These are phyloP conservation scores for Trypanosomatidae sp. DNA, from an alignment of 208 protist genomes.

Conservation along the genomic window DNA sequence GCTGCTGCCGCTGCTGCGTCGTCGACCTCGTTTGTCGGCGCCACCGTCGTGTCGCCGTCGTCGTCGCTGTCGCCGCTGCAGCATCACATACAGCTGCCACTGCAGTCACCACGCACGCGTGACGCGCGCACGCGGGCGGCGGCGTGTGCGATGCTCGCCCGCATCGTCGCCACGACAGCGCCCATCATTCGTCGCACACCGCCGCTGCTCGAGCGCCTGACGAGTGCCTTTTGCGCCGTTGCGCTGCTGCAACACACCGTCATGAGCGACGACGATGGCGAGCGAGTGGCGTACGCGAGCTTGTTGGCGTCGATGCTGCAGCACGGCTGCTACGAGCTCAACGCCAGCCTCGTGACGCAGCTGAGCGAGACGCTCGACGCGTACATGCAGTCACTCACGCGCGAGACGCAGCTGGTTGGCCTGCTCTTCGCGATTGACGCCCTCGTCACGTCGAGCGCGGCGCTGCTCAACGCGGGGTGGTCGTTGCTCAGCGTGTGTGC, in stretches of 20 bases:
- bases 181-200: conserved; percentile 59
- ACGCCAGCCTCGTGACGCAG: conserved; percentile 17
- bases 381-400: conserved; percentile 24
- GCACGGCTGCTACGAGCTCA: conserved; percentile 60
- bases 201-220: conserved; percentile 48
- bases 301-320: conserved; percentile 53
- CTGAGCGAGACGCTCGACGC: conserved; percentile 23
- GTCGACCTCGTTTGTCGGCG: too few relatives aligned
- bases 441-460: conserved; percentile 30
- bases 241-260: conserved; percentile 37
- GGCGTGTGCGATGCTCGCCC: conserved; percentile 49
- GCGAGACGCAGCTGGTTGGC: conserved; percentile 32
- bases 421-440: too few relatives aligned
- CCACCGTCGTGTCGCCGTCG: background rate
- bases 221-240: conserved; percentile 21
- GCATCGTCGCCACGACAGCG: conserved; percentile 34
- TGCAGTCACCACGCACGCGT: conserved; percentile 5
- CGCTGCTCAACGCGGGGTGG: conserved; percentile 46
- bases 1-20: background rate
- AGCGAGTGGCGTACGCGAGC: conserved; percentile 37
- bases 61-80: background rate
- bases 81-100: background rate
- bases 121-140: too few relatives aligned
- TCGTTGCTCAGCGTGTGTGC: conserved; percentile 22
- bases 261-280: conserved; percentile 35